Evolutionary conservation across 768 basidiomycete species (phyloP).

Genomic region (Tylopilus felleus): DNA sequence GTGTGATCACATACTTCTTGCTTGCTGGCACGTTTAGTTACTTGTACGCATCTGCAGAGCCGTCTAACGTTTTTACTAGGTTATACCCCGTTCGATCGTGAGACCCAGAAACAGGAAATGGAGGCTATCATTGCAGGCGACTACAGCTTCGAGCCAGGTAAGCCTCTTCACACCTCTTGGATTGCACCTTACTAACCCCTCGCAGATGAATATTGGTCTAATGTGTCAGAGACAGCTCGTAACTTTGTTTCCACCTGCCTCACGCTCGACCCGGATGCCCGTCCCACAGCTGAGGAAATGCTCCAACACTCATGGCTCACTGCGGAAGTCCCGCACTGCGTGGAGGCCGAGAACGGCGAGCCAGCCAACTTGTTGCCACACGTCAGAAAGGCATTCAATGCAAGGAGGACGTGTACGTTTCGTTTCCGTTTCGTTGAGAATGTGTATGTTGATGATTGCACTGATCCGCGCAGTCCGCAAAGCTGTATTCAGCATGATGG

Average conservation of each 20-base stretch:
- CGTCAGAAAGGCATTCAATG: constrained; percentile 88
- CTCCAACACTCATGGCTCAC: constrained; percentile 72
- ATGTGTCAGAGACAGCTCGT: constrained; percentile 78
- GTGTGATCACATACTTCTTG: constrained; percentile 97
- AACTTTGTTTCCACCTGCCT: constrained; percentile 81
- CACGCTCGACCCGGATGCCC: constrained; percentile 72
- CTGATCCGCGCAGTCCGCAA: constrained; percentile 64
- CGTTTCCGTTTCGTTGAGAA: not conserved
- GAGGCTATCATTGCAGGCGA: constrained; percentile 92
- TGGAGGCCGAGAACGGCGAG: constrained; percentile 50
- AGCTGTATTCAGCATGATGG: constrained; percentile 83
- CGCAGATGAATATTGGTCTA: constrained; percentile 77
- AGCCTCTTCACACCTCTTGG: constrained; percentile 1
- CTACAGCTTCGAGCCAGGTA: constrained; percentile 82
- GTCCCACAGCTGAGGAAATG: constrained; percentile 77
- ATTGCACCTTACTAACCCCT: not conserved
- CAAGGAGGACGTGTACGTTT: constrained; percentile 75
- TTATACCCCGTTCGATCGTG: constrained; percentile 97
- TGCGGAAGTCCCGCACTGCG: constrained; percentile 64
- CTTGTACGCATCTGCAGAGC: not conserved
- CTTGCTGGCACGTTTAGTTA: constrained; percentile 51
- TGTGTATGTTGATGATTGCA: constrained; percentile 1
- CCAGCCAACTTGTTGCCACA: constrained; percentile 82
- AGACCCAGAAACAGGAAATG: constrained; percentile 85
- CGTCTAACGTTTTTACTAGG: constrained; percentile 37